Base-by-base conservation (phyloP, 805 yeast species). In the Ogataea nonfermentans region DNA sequence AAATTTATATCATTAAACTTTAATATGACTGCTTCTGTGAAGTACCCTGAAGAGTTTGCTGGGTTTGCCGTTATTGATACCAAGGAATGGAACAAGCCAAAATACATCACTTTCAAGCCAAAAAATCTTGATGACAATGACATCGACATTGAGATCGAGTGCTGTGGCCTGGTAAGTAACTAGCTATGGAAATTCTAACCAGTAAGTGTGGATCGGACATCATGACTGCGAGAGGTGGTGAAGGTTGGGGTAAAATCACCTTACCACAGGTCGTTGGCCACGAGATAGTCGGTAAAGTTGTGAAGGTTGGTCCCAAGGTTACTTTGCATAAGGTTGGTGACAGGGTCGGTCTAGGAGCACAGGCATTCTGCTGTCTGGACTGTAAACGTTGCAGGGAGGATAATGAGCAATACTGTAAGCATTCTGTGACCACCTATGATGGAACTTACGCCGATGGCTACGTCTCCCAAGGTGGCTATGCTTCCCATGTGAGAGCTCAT, bases 191-290 rank as follows among this genome's bases (percentile, higher is more conserved):
- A 4, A 8, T 7, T 14, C 28, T 25, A 10, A 15, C 6, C n/a
- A 28, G 11, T 11, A n/a, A 42, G 46, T 81, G 89, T 64, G 89
- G 86, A 13, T 71, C 79, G 23, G 87, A 81, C 52, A 55, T 75
- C 30, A 73, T 73, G 61, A 68, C 74, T 19, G 68, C 76, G 29
- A 60, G 62, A 40, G 80, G 76, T 46, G 67, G 64, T 37, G 64
- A 67, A 37, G 69, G 67, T 33, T 78, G 84, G 84, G 71, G 66
- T 35, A 50, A 60, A 26, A 51, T 51, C 49, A 55, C 60, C 14
- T 45, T 57, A 41, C 65, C 74, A 11, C 71, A 68, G 53, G 68
- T 73, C 47, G 82, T 77, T n/a, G 74, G 74, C 25, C 74, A 69
- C 53, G 74, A 69, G 52, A 65, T 69, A 48, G 52, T 69, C 20